Conservation (phyloP, 495 filamentous ascomycete genomes). For the Aspergillus ellipticus region DNA sequence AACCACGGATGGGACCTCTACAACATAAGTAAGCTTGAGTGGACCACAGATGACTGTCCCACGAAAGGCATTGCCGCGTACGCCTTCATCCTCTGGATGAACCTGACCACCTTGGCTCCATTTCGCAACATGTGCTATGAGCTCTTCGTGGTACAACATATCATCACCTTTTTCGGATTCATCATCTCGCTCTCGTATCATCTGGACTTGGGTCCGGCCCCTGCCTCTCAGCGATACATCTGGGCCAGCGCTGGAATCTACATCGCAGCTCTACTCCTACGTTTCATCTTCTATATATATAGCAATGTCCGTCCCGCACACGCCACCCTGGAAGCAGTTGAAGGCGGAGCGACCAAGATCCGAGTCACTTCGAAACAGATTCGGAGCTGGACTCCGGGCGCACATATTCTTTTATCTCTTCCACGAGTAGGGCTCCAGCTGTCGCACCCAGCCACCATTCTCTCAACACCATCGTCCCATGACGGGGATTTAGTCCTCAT, state of each 20-base stretch:
- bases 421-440: neutral
- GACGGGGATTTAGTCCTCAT: neutral
- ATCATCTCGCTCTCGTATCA: neutral
- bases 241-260: neutral
- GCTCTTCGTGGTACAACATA: neutral
- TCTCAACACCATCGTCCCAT: neutral
- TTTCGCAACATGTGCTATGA: neutral
- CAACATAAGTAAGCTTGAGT: neutral
- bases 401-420: neutral
- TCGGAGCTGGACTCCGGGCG: neutral
- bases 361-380: neutral
- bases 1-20: neutral
- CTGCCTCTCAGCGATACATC: neutral
- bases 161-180: slow-evolving; percentile 1
- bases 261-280: neutral
- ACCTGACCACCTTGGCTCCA: neutral
- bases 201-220: neutral
- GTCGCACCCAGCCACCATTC: neutral
- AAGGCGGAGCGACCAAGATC: neutral
- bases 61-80: neutral
- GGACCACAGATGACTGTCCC: neutral
- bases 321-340: neutral
- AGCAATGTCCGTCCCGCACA: neutral
- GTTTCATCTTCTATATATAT: neutral
- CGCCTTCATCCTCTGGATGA: slow-evolving; percentile 1